phyloP scores from a whole-genome alignment of 192 early-diverging fungal species.

The Chytriomyces confervae region DNA sequence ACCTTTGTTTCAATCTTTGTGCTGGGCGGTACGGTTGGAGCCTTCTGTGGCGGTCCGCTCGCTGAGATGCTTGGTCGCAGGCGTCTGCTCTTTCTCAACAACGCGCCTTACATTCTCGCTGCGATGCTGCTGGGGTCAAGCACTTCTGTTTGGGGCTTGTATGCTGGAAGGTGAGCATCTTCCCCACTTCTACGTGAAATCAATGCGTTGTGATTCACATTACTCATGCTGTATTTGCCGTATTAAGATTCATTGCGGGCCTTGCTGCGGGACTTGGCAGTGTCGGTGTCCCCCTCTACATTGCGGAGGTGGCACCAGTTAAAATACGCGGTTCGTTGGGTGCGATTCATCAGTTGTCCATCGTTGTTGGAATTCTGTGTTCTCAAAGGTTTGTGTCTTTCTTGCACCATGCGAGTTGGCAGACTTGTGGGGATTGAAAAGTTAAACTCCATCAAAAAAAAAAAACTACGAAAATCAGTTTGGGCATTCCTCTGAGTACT shows the following conservation, averaged over 20 bases:
- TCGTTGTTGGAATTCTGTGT: constrained; percentile 79
- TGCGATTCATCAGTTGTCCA: constrained; percentile 84
- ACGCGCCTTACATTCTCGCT: constrained; percentile 66
- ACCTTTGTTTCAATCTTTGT: constrained; percentile 53
- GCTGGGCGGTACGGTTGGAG: constrained; percentile 76
- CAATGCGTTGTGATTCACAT: neutral
- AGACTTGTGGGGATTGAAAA: neutral
- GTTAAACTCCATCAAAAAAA: neutral
- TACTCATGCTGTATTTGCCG: neutral
- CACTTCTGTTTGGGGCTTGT: constrained; percentile 57
- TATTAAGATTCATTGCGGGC: constrained; percentile 68
- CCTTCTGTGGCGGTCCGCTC: constrained; percentile 75
- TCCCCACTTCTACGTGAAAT: neutral
- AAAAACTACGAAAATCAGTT: constrained; percentile 16
- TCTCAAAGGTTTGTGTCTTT: constrained; percentile 64
- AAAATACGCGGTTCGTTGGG: constrained; percentile 76
- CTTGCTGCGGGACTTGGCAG: constrained; percentile 76
- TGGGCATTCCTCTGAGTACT: constrained; percentile 54
- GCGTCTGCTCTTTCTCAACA: constrained; percentile 69
- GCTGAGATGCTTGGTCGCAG: constrained; percentile 73
- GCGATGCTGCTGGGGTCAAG: constrained; percentile 68
- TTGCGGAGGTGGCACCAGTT: constrained; percentile 76
- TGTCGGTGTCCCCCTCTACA: constrained; percentile 82
- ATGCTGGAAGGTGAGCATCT: constrained; percentile 18
- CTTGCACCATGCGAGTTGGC: too few species aligned